Conservation (phyloP, 768 basidiomycete genomes). For the Russula brevipes region DNA sequence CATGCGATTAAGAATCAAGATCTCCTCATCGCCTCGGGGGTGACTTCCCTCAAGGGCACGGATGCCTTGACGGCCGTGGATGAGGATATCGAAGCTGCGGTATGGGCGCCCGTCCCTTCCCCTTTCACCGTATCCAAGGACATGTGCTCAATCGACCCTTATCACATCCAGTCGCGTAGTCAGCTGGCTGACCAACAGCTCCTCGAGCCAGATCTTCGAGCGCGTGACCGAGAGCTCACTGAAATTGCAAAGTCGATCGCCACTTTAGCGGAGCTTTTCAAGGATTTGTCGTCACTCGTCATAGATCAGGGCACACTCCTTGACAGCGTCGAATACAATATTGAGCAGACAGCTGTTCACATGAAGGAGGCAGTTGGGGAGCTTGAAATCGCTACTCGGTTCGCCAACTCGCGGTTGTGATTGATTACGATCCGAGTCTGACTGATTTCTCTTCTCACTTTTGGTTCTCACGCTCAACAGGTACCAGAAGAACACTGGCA, state of each 20-base stretch:
- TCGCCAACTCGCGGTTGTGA: constrained; percentile 29
- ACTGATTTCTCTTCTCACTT: not conserved
- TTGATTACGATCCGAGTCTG: constrained; percentile 17
- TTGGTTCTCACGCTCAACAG: constrained; percentile 36
- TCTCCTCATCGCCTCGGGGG: constrained; percentile 83
- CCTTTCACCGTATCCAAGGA: not conserved
- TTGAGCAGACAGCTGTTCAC: constrained; percentile 83
- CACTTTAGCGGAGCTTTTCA: constrained; percentile 90
- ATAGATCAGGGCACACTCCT: constrained; percentile 97
- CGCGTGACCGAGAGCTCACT: constrained; percentile 66
- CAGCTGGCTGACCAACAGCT: constrained; percentile 33
- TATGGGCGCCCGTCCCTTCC: constrained; percentile 33
- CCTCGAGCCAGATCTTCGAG: constrained; percentile 38
- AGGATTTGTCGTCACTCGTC: constrained; percentile 86
- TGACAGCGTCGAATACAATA: constrained; percentile 96
- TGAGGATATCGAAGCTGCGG: constrained; percentile 85
- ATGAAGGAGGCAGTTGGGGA: constrained; percentile 82
- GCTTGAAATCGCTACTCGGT: constrained; percentile 77
- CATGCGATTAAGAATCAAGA: constrained; percentile 98
- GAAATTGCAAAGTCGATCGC: constrained; percentile 92
- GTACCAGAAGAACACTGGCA: constrained; percentile 91
- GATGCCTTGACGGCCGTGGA: constrained; percentile 82
- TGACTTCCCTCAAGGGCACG: constrained; percentile 72
- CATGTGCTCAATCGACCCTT: constrained; percentile 22
- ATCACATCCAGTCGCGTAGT: constrained; percentile 33